Evolutionary conservation across 331 rosid genomes (phyloP), one percentile per base, ranked within the genome.

Genomic region (Cydonia oblonga): DNA sequence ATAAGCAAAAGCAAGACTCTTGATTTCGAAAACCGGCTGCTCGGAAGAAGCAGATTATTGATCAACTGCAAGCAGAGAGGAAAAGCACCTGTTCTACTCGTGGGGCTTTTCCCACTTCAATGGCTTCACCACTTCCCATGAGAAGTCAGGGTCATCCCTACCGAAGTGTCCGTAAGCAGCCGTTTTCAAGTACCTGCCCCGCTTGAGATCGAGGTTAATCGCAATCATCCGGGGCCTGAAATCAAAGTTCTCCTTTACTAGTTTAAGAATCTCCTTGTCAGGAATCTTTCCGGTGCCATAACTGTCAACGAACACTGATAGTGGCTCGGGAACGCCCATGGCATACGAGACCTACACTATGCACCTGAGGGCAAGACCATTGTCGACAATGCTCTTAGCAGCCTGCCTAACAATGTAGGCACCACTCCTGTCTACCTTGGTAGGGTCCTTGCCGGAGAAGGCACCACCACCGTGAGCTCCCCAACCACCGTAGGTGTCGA

Each of bases 161-260:
- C 84, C 84, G 11, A 81, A 81, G 72, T 81, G 84, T 29, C 84
- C 84, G 44, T 81, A 81, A 29, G 84, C 81, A 18, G 84, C 84
- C 24, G 81, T 81, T 62, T 83, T 83, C 82, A 83, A 74, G 69
- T 77, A 85, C 79, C 86, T 85, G 14, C 81, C 86, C 70, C 85
- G 75, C 68, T 74, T 85, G 42, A 82, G 84, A 44, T 85, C 86
- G 70, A 82, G 56, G 64, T 71, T 77, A 59, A 82, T 80, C 67
- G 89, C 53, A 77, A 85, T 85, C 86, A 82, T 80, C 30, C 86
- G 83, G 7, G 89, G 86, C 65, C 86, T 85, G 68, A 85, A 85
- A 80, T 85, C 89, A 53, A 85, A 85, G 75, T 22, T 75, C 53
- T 85, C 81, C 81, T 74, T 75, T 22, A 85, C 85, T 68, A 82